These are phyloP conservation scores for Fusarium anthophilum DNA, from an alignment of 2,329 filamentous ascomycete species.

Conservation along the genomic window DNA sequence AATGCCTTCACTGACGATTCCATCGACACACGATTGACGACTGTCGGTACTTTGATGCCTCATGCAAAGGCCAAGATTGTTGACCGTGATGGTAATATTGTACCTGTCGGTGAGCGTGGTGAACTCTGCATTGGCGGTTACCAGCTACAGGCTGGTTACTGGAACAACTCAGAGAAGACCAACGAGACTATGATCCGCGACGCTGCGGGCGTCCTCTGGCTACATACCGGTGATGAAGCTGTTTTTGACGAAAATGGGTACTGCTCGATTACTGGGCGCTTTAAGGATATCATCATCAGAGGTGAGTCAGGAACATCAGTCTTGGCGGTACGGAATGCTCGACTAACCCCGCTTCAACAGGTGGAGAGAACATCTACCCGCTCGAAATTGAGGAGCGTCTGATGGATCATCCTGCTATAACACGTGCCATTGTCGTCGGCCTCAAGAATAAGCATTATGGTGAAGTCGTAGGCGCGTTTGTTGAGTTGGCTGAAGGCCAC, in stretches of 20 bases:
- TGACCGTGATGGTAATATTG: slow-evolving; percentile 69
- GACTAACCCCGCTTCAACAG: slow-evolving; percentile 48
- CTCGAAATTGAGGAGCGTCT: slow-evolving; percentile 80
- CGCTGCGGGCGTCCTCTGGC: slow-evolving; percentile 66
- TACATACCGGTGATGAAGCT: slow-evolving; percentile 74
- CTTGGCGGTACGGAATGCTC: slow-evolving; percentile 17
- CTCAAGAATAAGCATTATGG: slow-evolving; percentile 76
- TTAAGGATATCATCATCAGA: slow-evolving; percentile 83
- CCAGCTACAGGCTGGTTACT: slow-evolving; percentile 74
- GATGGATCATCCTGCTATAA: slow-evolving; percentile 69
- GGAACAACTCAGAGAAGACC: slow-evolving; percentile 79
- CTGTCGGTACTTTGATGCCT: slow-evolving; percentile 80
- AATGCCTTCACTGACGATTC: slow-evolving; percentile 80
- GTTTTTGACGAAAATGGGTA: slow-evolving; percentile 74
- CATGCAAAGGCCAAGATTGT: slow-evolving; percentile 82
- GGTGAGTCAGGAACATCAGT: slow-evolving; percentile 51
- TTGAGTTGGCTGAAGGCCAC: slow-evolving; percentile 52
- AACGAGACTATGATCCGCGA: slow-evolving; percentile 66
- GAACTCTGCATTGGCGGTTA: slow-evolving; percentile 84
- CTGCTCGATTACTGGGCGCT: slow-evolving; percentile 77
- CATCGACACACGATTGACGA: slow-evolving; percentile 71
- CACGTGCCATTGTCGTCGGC: slow-evolving; percentile 74
- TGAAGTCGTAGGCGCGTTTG: slow-evolving; percentile 76
- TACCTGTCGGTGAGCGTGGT: slow-evolving; percentile 74
- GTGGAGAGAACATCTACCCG: slow-evolving; percentile 78